Percentiles rank a stretch among this genome's conserved stretches.
phyloP scores from a whole-genome alignment of 352 stramenopile species.

The Globisporangium takayamanum region DNA sequence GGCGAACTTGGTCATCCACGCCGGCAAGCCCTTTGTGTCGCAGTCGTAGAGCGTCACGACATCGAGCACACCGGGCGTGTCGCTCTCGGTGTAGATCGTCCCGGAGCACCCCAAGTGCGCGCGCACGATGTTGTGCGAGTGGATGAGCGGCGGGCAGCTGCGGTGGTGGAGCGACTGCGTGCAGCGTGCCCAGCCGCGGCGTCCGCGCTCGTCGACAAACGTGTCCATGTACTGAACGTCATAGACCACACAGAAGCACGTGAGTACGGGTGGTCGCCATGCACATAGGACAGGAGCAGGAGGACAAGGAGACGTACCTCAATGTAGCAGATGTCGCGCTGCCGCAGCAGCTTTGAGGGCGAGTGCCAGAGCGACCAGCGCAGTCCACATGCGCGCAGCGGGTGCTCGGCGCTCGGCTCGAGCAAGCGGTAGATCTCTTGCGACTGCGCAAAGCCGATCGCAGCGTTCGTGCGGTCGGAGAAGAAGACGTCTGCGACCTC shows the following conservation, averaged over 20 bases:
- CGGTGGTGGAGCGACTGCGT: constrained; percentile 62
- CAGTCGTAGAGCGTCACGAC: constrained; percentile 54
- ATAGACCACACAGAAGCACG: too few relatives aligned
- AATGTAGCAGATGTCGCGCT: constrained; percentile 55
- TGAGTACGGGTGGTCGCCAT: too few relatives aligned
- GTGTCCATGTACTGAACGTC: constrained; percentile 39
- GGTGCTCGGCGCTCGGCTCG: constrained; percentile 32
- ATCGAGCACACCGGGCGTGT: constrained; percentile 39
- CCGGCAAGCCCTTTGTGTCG: constrained; percentile 50
- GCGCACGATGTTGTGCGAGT: constrained; percentile 50
- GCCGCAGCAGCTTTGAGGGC: constrained; percentile 48
- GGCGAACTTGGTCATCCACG: constrained; percentile 60
- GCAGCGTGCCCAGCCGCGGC: constrained; percentile 50
- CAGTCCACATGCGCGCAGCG: constrained; percentile 45
- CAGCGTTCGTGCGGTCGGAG: constrained; percentile 48
- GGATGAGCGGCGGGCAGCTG: constrained; percentile 43
- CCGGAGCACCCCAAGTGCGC: constrained; percentile 53
- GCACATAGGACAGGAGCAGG: neutral
- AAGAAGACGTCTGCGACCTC: constrained; percentile 60
- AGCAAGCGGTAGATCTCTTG: constrained; percentile 52
- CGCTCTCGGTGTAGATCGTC: constrained; percentile 53
- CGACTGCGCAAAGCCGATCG: constrained; percentile 55
- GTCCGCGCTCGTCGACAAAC: constrained; percentile 49
- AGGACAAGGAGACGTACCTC: constrained; percentile 18
- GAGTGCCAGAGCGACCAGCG: constrained; percentile 64